These are phyloP conservation scores for Nothophoma quercina DNA, from an alignment of 2,329 filamentous ascomycete genomes.

Conservation along the genomic window DNA sequence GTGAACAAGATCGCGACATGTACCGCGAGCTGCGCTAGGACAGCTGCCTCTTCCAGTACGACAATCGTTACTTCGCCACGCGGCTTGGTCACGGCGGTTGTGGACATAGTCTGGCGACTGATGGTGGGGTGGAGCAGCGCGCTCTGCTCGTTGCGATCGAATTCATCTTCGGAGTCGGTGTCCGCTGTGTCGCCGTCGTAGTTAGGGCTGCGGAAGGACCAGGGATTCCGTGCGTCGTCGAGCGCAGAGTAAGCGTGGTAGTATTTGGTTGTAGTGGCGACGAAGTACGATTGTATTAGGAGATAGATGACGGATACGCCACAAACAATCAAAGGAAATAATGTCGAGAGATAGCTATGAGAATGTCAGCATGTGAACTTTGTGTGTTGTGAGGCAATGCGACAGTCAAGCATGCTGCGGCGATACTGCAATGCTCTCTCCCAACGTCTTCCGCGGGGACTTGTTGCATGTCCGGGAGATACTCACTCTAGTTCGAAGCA, in stretches of 20 bases:
- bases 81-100: constrained; percentile 78
- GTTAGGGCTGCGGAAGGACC: constrained; percentile 42
- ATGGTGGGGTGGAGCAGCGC: constrained; percentile 62
- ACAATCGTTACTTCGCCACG: constrained; percentile 75
- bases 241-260: constrained; percentile 66
- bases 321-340: constrained; percentile 78
- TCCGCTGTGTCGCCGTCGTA: constrained; percentile 50
- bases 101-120: constrained; percentile 58
- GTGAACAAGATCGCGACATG: constrained; percentile 71
- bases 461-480: not conserved
- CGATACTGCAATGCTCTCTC: not conserved
- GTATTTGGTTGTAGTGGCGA: constrained; percentile 62
- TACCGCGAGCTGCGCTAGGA: constrained; percentile 74
- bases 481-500: constrained; percentile 74
- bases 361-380: constrained; percentile 20
- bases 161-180: constrained; percentile 65
- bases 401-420: not conserved
- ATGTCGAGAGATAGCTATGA: constrained; percentile 76
- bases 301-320: constrained; percentile 74
- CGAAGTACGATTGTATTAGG: constrained; percentile 63
- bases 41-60: constrained; percentile 75
- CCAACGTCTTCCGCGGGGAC: not conserved
- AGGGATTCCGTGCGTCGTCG: constrained; percentile 53
- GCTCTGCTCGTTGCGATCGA: constrained; percentile 63
- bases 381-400: not conserved